Percentiles rank a stretch among this genome's conserved stretches.
Evolutionary conservation across 2,329 filamentous ascomycete genomes (phyloP).

Genomic region (Ceratocystis variospora): DNA sequence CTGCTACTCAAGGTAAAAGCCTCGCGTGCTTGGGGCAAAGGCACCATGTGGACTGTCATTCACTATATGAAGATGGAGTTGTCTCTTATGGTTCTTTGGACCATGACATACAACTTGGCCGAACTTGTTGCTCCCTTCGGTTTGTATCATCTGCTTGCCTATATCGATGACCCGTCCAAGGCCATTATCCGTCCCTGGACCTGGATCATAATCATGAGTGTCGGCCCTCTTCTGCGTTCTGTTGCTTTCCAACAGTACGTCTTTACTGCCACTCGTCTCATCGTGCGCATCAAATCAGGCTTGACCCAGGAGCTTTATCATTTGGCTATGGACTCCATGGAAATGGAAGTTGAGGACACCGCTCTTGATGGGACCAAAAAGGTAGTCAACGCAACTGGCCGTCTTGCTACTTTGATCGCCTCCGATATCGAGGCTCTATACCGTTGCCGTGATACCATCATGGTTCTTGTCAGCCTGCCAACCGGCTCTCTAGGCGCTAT

Average conservation of each 20-base stretch:
- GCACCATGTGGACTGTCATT: slow-evolving; percentile 34
- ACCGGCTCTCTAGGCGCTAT: slow-evolving; percentile 36
- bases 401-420: slow-evolving; percentile 44
- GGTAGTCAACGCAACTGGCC: slow-evolving; percentile 34
- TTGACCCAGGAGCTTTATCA: slow-evolving; percentile 46
- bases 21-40: slow-evolving; percentile 31
- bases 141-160: slow-evolving; percentile 38
- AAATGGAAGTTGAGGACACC: slow-evolving; percentile 38
- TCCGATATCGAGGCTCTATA: slow-evolving; percentile 44
- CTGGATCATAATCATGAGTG: slow-evolving; percentile 41
- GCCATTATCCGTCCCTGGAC: slow-evolving; percentile 36
- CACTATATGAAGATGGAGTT: slow-evolving; percentile 33
- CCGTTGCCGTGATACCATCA: slow-evolving; percentile 37
- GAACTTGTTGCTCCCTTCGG: slow-evolving; percentile 41
- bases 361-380: slow-evolving; percentile 20
- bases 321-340: slow-evolving; percentile 41
- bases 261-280: slow-evolving; percentile 39
- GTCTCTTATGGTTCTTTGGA: slow-evolving; percentile 33
- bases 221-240: slow-evolving; percentile 34
- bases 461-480: slow-evolving; percentile 34
- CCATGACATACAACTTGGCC: slow-evolving; percentile 28
- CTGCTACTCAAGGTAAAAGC: slow-evolving; percentile 33
- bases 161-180: slow-evolving; percentile 32
- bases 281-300: slow-evolving; percentile 41
- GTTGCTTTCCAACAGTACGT: slow-evolving; percentile 43